Evolutionary conservation across 495 filamentous ascomycete genomes (phyloP), one percentile per base, ranked within the genome.

Genomic region (Aspergillus bertholletiae): DNA sequence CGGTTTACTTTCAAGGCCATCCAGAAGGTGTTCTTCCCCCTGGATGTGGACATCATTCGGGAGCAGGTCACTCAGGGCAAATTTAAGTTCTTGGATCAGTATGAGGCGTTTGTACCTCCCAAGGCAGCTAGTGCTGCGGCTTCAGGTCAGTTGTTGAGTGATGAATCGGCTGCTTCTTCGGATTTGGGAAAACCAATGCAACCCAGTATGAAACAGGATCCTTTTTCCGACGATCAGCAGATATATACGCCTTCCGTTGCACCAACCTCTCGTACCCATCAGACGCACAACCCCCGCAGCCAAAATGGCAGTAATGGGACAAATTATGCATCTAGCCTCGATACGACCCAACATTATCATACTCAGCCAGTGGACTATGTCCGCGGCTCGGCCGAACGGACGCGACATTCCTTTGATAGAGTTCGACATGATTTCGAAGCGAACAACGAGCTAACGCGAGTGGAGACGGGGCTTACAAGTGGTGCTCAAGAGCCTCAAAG

Each of bases 221-320:
- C 79, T 51, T 75, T 88, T 50, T 83, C 89, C 59, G 92, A 97
- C 67, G 91, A 96, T 60, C 80, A 87, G 65, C 81, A 88, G 60
- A 96, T 96, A 61, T 97, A 96, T 68, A 88, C 94, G 21, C 90
- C 94, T 12, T 94, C 93, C 46, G 77, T 89, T 50, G 83, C 88
- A 13, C 76, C 84, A 7, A 90, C 88, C 17, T 80, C 84, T 47
- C 88, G 86, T 51, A 90, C 91, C 20, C 86, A 91, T 64, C 88
- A 86, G 51, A 90, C 91, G 18, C 86, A 91, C 63, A 90, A 92
- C 60, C 81, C 86, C 51, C 88, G 86, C 52, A 92, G 88, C 62
- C 89, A 94, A 59, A 96, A 90, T 60, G 90, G 90, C 51, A 96
- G 91, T 71, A 91, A 96, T 70, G 92, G 92, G 26, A 96, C 93